A percentile compares a stretch with the other conserved stretches of the same genome.
These are phyloP conservation scores for Cucumis melo DNA, from an alignment of 306 rosid species.

Conservation along the genomic window DNA sequence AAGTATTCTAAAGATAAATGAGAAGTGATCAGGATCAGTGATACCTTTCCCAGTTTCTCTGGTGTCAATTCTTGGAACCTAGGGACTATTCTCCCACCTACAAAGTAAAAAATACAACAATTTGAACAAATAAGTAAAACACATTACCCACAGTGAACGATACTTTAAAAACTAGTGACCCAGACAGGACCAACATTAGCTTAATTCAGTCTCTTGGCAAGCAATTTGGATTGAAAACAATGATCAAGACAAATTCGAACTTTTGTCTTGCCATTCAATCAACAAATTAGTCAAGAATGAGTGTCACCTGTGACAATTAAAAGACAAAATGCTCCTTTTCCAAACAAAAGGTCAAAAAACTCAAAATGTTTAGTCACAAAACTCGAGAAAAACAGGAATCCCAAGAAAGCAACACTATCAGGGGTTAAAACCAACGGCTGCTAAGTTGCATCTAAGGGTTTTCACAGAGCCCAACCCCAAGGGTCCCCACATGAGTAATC, in stretches of 20 bases:
- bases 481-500: not conserved
- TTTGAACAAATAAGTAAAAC: not conserved
- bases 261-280: not conserved
- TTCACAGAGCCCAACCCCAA: not conserved
- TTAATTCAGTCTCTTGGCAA: not conserved
- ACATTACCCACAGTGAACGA: not conserved
- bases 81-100: constrained; percentile 98
- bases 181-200: not conserved
- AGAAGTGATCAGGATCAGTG: not conserved
- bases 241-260: too few relatives aligned
- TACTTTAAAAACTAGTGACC: not conserved
- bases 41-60: constrained; percentile 88
- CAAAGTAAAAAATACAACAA: constrained; percentile 13
- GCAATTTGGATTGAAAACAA: not conserved
- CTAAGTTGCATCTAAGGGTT: not conserved
- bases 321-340: not conserved
- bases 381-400: not conserved
- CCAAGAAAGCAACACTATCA: not conserved
- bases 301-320: not conserved
- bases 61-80: constrained; percentile 92
- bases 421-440: not conserved
- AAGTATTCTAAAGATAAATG: not conserved
- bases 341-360: not conserved
- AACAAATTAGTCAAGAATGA: not conserved
- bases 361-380: not conserved